Evolutionary conservation across 2,329 filamentous ascomycete genomes (phyloP).

Genomic region (Exophiala sp.): DNA sequence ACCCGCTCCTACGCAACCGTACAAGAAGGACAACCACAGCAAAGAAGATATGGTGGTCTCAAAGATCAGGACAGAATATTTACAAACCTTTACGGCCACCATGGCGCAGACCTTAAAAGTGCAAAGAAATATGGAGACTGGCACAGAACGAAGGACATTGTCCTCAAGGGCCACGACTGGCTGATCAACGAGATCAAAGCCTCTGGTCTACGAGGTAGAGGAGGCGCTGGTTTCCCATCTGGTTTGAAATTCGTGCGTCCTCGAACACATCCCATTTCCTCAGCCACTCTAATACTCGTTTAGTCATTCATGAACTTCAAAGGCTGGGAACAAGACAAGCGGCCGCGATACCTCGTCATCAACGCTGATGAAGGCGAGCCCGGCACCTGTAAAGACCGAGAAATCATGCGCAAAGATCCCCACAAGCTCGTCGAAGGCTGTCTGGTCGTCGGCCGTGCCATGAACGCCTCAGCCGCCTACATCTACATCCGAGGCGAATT

Average conservation of each 20-base stretch:
- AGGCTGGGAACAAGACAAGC: slow-evolving; percentile 96
- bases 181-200: slow-evolving; percentile 97
- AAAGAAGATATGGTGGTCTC: slow-evolving; percentile 76
- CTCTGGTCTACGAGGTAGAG: slow-evolving; percentile 89
- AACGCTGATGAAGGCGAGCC: slow-evolving; percentile 99
- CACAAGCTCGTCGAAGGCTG: slow-evolving; percentile 99
- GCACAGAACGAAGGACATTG: slow-evolving; percentile 99
- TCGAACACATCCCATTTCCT: slow-evolving; percentile 34
- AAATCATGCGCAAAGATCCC: slow-evolving; percentile 99
- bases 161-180: slow-evolving; percentile 96
- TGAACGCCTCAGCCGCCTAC: slow-evolving; percentile 98
- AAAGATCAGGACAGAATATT: slow-evolving; percentile 98
- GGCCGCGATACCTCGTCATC: slow-evolving; percentile 94
- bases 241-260: slow-evolving; percentile 89
- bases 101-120: slow-evolving; percentile 84
- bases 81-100: slow-evolving; percentile 94
- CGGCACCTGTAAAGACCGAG: slow-evolving; percentile 97
- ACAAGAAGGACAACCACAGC: slow-evolving; percentile 66
- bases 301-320: slow-evolving; percentile 99
- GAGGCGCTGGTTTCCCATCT: slow-evolving; percentile 95
- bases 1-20: slow-evolving; percentile 76
- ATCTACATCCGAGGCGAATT: slow-evolving; percentile 99
- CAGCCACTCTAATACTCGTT: slow-evolving; percentile 24
- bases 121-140: slow-evolving; percentile 98
- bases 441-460: slow-evolving; percentile 89